Conservation (phyloP, 257 asterid species). For the Ophiorrhiza pumila region DNA sequence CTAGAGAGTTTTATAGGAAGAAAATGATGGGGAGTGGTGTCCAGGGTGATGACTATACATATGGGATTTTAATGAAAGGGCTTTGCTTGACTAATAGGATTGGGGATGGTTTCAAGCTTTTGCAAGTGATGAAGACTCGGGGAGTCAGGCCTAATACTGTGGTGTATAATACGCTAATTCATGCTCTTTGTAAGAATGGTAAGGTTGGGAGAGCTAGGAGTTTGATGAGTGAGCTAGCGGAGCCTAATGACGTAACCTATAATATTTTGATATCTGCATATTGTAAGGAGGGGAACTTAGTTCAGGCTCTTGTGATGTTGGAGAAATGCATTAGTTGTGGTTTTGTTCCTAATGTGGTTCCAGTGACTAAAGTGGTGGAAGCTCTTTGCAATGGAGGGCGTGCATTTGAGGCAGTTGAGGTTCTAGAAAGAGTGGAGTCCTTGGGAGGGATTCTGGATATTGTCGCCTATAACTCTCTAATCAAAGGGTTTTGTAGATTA, state of each 20-base stretch:
- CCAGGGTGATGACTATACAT: conserved; percentile 77
- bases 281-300: conserved; percentile 58
- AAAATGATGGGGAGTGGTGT: conserved; percentile 71
- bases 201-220: conserved; percentile 87
- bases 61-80: conserved; percentile 89
- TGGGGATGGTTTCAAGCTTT: conserved; percentile 80
- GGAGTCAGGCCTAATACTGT: conserved; percentile 47
- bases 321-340: conserved; percentile 66
- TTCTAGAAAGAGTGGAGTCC: conserved; percentile 65
- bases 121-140: conserved; percentile 63
- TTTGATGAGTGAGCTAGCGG: conserved; percentile 63
- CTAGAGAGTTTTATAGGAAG: conserved; percentile 75
- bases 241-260: conserved; percentile 63
- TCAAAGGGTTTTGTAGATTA: conserved; percentile 58
- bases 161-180: conserved; percentile 70
- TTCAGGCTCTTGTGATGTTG: conserved; percentile 76
- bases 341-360: conserved; percentile 59
- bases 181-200: conserved; percentile 79
- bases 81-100: conserved; percentile 86
- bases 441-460: conserved; percentile 62
- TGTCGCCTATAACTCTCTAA: conserved; percentile 71
- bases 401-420: conserved; percentile 65
- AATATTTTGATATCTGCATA: conserved; percentile 75
- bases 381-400: conserved; percentile 53
- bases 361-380: conserved; percentile 67